Percentiles rank a stretch among this genome's conserved stretches.
Evolutionary conservation across 768 basidiomycete genomes (phyloP).

Genomic region (Calvatia gigantea): DNA sequence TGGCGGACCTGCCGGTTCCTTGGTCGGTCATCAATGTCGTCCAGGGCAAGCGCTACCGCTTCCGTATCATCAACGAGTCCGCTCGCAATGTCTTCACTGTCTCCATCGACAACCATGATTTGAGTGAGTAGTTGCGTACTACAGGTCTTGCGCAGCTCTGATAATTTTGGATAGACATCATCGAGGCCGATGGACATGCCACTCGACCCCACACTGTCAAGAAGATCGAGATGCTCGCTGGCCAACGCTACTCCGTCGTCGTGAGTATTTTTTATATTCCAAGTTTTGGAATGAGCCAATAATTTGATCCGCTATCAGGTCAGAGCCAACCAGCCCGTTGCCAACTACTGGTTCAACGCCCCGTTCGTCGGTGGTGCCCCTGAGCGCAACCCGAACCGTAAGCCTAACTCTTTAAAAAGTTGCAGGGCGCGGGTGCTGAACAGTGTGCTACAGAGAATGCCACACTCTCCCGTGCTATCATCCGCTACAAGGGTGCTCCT

Average conservation of each 20-base stretch:
- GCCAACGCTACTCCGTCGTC: constrained; percentile 47
- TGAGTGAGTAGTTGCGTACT: constrained; percentile 19
- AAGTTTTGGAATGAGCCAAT: background rate
- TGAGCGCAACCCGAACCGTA: constrained; percentile 28
- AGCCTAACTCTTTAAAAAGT: background rate
- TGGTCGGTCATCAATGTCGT: constrained; percentile 40
- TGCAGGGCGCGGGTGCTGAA: too few species aligned
- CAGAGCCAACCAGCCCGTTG: constrained; percentile 39
- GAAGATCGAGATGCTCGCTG: constrained; percentile 38
- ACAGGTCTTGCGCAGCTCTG: background rate
- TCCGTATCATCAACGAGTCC: constrained; percentile 49
- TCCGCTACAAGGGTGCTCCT: constrained; percentile 37
- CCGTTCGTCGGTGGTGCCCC: constrained; percentile 29
- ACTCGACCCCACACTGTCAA: constrained; percentile 30
- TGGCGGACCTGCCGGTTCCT: constrained; percentile 34
- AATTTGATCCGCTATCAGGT: constrained; percentile 14
- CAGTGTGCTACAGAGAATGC: constrained; percentile 1
- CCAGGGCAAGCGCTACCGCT: constrained; percentile 44
- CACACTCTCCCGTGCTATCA: constrained; percentile 27
- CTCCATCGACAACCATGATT: constrained; percentile 30
- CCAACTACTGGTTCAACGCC: constrained; percentile 45
- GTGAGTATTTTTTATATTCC: background rate
- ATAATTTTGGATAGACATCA: constrained; percentile 22
- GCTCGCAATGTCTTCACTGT: constrained; percentile 40
- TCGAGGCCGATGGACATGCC: constrained; percentile 36